These are phyloP conservation scores for Henckelia pumila DNA, from an alignment of 257 asterid genomes.

Conservation along the genomic window DNA sequence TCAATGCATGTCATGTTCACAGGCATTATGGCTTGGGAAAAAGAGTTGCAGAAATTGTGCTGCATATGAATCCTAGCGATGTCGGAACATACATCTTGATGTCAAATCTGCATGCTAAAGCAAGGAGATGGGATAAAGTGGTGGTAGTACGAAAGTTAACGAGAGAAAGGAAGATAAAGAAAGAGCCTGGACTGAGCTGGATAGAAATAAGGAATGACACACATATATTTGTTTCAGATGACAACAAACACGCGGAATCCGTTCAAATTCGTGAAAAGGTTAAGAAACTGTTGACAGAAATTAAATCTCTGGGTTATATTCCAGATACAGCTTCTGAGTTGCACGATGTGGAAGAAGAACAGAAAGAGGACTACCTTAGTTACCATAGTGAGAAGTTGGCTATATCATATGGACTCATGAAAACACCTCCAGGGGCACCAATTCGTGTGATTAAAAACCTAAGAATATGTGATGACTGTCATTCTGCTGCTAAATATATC, in stretches of 20 bases:
- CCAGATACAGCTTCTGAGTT: conserved; percentile 54
- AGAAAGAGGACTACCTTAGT: conserved; percentile 58
- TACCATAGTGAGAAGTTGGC: conserved; percentile 91
- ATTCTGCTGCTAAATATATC: conserved; percentile 63
- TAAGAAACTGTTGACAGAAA: conserved; percentile 50
- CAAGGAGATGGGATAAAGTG: conserved; percentile 75
- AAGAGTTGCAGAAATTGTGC: conserved; percentile 48
- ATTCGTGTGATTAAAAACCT: conserved; percentile 70
- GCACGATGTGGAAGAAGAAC: conserved; percentile 84
- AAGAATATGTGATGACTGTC: conserved; percentile 88
- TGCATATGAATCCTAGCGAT: conserved; percentile 60
- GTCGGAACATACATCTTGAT: conserved; percentile 62
- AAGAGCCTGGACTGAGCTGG: conserved; percentile 98
- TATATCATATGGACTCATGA: conserved; percentile 77
- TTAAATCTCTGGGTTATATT: conserved; percentile 59
- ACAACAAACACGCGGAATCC: conserved; percentile 50
- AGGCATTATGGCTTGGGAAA: conserved; percentile 58
- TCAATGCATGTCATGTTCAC: conserved; percentile 76
- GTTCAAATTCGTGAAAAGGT: conserved; percentile 54
- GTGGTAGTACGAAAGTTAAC: conserved; percentile 50
- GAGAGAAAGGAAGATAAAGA: conserved; percentile 62
- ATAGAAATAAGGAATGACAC: conserved; percentile 64
- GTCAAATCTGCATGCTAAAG: conserved; percentile 79
- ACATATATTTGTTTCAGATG: conserved; percentile 66
- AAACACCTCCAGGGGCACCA: conserved; percentile 63